Evolutionary conservation across 2,329 filamentous ascomycete species (phyloP), one percentile per base, ranked within the genome.

Genomic region (Stagonosporopsis tanaceti): DNA sequence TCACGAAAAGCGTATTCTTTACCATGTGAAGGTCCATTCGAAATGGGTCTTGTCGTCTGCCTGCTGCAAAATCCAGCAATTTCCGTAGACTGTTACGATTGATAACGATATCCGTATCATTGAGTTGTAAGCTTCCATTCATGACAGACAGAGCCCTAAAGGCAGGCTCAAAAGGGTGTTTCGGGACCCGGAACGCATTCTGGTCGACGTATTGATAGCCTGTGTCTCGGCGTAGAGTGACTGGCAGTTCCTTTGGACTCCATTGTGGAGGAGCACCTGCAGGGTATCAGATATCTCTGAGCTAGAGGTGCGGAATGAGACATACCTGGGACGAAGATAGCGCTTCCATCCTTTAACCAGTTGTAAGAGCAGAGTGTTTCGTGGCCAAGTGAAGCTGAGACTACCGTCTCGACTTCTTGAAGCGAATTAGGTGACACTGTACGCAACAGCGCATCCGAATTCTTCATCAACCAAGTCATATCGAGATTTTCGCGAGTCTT

Each of bases 1-100:
- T 69, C 14, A 78, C 64, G 40, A 78, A 67, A 2, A 77, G 64
- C 11, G 76, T 77, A 7, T 69, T 60, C 7, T 68, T 59, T 6
- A 77, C 59, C 34, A 77, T 57, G 37, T 74, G 58, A 6, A 75
- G 59, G 39, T 73, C 71, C 45, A 77, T 70, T 24, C 68, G 64
- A 50, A 74, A 77, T n/a, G 53, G 57, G 22, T 73, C 60, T 7
- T 44, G 52, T 2, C 47, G 48, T 14, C 67, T 65, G 8, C 66
- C 68, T 9, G 53, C 60, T 20, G 65, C 58, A 35, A 63, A 62
- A 22, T 65, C 56, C 32, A 66, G 52, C 14, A 70, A 51, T 25
- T 64, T 65, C 47, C 57, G 61, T 15, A 69, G 40, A 42, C 56
- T 64, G 38, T 63, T 66, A 42, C 67, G 57, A 34, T 65, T 67